These are phyloP conservation scores for Apiospora koreana DNA, from an alignment of 2,329 filamentous ascomycete species.

Conservation along the genomic window DNA sequence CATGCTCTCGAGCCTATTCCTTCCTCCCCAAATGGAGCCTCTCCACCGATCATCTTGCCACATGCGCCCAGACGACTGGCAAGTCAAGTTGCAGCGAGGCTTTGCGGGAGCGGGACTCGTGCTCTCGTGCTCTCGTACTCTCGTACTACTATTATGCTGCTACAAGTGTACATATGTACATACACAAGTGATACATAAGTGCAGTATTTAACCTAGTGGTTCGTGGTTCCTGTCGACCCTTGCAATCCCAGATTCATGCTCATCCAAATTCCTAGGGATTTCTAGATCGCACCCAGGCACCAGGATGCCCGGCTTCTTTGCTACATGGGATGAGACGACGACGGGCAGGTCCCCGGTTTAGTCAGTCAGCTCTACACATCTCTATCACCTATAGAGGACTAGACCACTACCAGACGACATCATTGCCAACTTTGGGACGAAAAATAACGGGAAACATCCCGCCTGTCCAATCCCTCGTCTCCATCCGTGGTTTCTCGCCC, in stretches of 20 bases:
- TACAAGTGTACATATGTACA: too few relatives aligned
- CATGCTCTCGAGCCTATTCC: background rate
- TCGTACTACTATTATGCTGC: too few relatives aligned
- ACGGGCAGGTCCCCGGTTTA: slow-evolving; percentile 2
- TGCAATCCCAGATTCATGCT: background rate
- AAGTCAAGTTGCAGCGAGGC: too few relatives aligned
- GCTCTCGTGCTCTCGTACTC: too few relatives aligned
- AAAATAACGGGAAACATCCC: background rate
- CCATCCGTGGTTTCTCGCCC: background rate
- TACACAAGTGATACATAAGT: too few relatives aligned
- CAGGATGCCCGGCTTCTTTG: slow-evolving; percentile 6
- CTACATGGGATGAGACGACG: slow-evolving; percentile 6
- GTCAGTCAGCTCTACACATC: background rate
- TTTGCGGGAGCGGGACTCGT: too few relatives aligned
- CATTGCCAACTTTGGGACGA: background rate
- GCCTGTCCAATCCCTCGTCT: background rate
- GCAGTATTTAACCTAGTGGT: slow-evolving; percentile 1
- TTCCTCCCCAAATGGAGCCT: background rate
- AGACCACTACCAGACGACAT: background rate
- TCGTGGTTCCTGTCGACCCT: background rate
- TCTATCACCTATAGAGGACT: background rate
- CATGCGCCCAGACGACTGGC: too few relatives aligned
- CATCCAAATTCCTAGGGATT: background rate
- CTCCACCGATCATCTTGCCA: slow-evolving; percentile 3
- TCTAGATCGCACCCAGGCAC: background rate